Evolutionary conservation across 2,329 filamentous ascomycete genomes (phyloP).

Genomic region (Pseudogymnoascus pannorum): DNA sequence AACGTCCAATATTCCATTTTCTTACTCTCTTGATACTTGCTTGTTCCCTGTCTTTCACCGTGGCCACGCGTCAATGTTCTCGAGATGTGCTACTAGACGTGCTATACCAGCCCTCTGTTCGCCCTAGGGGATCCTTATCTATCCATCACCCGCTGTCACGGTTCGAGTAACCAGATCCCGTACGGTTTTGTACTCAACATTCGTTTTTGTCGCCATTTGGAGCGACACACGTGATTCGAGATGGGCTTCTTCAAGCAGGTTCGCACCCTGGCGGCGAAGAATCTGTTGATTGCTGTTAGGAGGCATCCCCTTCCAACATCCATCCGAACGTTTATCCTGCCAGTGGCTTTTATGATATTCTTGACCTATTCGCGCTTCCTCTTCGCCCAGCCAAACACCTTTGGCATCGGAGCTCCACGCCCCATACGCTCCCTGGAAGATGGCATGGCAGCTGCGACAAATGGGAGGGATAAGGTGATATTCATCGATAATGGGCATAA

Average conservation of each 20-base stretch:
- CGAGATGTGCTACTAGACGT: neutral
- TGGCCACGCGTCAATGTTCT: slow-evolving; percentile 5
- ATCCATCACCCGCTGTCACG: neutral
- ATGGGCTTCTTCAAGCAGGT: slow-evolving; percentile 50
- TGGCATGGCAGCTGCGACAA: slow-evolving; percentile 50
- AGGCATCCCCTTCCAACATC: slow-evolving; percentile 46
- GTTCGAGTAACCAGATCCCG: neutral
- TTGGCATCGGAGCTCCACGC: slow-evolving; percentile 58
- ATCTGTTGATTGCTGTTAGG: slow-evolving; percentile 49
- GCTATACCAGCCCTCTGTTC: neutral
- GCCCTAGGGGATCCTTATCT: neutral
- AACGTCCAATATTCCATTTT: slow-evolving; percentile 20
- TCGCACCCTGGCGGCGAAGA: slow-evolving; percentile 52
- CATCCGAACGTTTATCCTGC: slow-evolving; percentile 52
- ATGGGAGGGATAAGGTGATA: slow-evolving; percentile 60
- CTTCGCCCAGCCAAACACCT: slow-evolving; percentile 69
- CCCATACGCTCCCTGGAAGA: slow-evolving; percentile 57
- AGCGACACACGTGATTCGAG: neutral
- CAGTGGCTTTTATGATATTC: slow-evolving; percentile 50
- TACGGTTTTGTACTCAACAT: neutral
- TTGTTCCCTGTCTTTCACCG: slow-evolving; percentile 34
- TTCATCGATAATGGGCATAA: slow-evolving; percentile 69
- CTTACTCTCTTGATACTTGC: slow-evolving; percentile 27
- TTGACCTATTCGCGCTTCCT: slow-evolving; percentile 71
- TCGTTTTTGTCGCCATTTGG: neutral